Evolutionary conservation across 768 basidiomycete genomes (phyloP).

Genomic region (Plicaturopsis crispa): DNA sequence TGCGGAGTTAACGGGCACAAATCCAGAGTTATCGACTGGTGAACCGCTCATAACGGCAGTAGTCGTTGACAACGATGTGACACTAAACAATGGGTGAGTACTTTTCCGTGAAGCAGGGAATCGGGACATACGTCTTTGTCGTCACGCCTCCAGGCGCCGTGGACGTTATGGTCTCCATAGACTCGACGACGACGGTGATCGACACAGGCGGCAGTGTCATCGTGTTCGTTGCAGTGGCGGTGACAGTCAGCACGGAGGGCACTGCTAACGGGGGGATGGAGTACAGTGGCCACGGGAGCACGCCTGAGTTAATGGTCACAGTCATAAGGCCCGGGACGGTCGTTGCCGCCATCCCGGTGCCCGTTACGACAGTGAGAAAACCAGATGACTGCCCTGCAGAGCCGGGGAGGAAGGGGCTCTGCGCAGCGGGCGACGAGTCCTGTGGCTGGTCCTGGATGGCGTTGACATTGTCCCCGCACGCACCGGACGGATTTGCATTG

Average conservation of each 20-base stretch:
- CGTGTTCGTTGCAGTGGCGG: slow-evolving; percentile 9
- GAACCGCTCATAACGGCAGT: neutral
- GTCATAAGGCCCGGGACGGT: slow-evolving; percentile 1
- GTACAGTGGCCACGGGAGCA: slow-evolving; percentile 5
- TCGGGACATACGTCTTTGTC: slow-evolving; percentile 14
- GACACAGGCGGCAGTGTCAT: slow-evolving; percentile 10
- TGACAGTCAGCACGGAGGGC: slow-evolving; percentile 1
- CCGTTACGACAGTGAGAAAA: slow-evolving; percentile 6
- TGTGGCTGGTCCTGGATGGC: slow-evolving; percentile 24
- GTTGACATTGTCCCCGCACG: slow-evolving; percentile 14
- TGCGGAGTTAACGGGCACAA: neutral
- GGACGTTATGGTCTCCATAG: slow-evolving; percentile 11
- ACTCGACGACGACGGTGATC: slow-evolving; percentile 12
- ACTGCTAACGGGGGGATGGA: slow-evolving; percentile 7
- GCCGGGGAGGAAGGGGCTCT: slow-evolving; percentile 23
- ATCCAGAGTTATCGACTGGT: neutral
- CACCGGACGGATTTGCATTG: slow-evolving; percentile 17
- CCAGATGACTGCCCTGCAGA: slow-evolving; percentile 2
- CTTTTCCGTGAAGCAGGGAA: neutral
- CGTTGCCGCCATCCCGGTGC: slow-evolving; percentile 2
- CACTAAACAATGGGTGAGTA: neutral
- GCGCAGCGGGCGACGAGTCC: slow-evolving; percentile 20
- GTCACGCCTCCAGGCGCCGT: slow-evolving; percentile 14
- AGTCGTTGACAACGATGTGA: neutral
- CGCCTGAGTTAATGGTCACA: neutral